A percentile compares a stretch with the other conserved stretches of the same genome.
These are phyloP conservation scores for Lasiosphaeria ovina DNA, from an alignment of 495 filamentous ascomycete species.

Conservation along the genomic window DNA sequence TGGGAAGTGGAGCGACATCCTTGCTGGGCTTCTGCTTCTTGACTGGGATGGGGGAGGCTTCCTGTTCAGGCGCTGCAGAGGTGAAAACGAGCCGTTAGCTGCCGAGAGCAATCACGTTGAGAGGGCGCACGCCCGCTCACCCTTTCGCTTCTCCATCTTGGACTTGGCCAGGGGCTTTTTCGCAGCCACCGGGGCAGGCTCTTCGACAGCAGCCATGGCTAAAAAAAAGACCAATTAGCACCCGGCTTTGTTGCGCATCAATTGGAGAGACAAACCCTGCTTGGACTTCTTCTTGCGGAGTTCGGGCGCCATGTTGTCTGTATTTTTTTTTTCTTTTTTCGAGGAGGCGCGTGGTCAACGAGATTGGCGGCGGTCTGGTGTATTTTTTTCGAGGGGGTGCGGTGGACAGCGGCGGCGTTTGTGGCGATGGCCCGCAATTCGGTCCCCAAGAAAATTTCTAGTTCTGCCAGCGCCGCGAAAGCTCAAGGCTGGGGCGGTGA, in stretches of 20 bases:
- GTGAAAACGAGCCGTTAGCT: background rate
- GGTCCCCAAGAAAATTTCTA: background rate
- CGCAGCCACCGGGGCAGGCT: conserved; percentile 36
- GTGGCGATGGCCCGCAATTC: background rate
- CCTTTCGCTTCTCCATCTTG: conserved; percentile 52
- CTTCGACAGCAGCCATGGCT: conserved; percentile 41
- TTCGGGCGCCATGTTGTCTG: conserved; percentile 62
- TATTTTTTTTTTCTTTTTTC: conserved; percentile 17
- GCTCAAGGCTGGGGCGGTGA: background rate
- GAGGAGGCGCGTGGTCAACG: background rate
- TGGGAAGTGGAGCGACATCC: conserved; percentile 10
- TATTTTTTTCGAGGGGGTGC: background rate
- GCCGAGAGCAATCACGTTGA: background rate
- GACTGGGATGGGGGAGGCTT: conserved; percentile 40
- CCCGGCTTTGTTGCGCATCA: background rate
- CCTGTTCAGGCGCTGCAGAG: conserved; percentile 24
- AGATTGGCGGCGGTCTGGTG: background rate
- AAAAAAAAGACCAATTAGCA: conserved; percentile 34
- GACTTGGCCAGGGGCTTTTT: conserved; percentile 49
- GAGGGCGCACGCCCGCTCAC: conserved; percentile 23
- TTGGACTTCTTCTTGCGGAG: conserved; percentile 68
- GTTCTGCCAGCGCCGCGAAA: background rate
- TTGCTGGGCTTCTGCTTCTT: conserved; percentile 38
- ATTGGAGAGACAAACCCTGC: conserved; percentile 51
- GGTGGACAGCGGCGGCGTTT: background rate